phyloP scores from a whole-genome alignment of 768 basidiomycete species.

The Kwoniella dejecticola region DNA sequence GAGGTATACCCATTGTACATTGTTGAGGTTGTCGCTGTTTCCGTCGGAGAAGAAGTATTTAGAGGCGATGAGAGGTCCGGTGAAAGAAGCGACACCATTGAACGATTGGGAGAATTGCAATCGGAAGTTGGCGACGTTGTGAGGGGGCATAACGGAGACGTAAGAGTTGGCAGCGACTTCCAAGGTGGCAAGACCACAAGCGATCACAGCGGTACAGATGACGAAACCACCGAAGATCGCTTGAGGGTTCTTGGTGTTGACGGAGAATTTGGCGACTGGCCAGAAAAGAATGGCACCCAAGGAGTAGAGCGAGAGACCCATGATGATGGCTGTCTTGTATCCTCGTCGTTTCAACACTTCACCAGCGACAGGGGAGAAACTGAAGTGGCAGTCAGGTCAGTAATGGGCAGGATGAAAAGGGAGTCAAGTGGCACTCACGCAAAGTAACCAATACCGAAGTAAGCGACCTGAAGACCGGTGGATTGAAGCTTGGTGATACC shows the following conservation, averaged over 20 bases:
- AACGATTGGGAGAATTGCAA: constrained; percentile 79
- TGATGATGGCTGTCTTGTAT: constrained; percentile 63
- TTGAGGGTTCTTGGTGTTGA: constrained; percentile 47
- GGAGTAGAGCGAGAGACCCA: constrained; percentile 48
- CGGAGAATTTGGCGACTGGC: constrained; percentile 67
- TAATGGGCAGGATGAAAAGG: background rate
- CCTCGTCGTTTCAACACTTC: constrained; percentile 61
- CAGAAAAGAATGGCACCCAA: constrained; percentile 75
- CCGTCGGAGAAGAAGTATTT: constrained; percentile 71
- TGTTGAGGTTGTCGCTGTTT: constrained; percentile 66
- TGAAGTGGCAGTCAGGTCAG: constrained; percentile 12
- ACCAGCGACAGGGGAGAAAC: constrained; percentile 55
- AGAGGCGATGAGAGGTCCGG: constrained; percentile 71
- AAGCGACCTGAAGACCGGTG: constrained; percentile 73
- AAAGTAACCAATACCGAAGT: constrained; percentile 57
- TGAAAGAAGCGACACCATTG: constrained; percentile 72
- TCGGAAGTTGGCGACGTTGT: constrained; percentile 71
- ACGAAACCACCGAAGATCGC: constrained; percentile 72
- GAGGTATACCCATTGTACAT: constrained; percentile 61
- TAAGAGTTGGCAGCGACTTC: constrained; percentile 77
- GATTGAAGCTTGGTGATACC: constrained; percentile 70
- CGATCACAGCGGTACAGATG: constrained; percentile 62
- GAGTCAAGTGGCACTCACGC: constrained; percentile 27
- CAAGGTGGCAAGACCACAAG: constrained; percentile 60
- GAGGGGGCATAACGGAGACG: constrained; percentile 61